phyloP scores from a whole-genome alignment of 305 asterid species.

The Fraxinus nigra region DNA sequence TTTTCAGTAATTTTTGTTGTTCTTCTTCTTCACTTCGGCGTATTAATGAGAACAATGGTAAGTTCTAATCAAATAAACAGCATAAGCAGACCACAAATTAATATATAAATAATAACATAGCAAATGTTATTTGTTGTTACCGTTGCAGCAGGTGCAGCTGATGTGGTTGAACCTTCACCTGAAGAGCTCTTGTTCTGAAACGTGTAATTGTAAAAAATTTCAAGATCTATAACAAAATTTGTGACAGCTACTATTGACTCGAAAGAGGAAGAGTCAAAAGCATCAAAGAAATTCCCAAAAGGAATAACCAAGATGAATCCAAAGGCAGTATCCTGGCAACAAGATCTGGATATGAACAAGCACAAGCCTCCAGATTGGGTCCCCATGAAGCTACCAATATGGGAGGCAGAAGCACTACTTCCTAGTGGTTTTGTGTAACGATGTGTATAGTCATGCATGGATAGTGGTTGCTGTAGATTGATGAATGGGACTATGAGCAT shows the following conservation, averaged over 20 bases:
- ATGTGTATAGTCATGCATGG: not conserved
- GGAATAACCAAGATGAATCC: not conserved
- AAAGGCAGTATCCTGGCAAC: not conserved
- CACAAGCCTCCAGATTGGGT: not conserved
- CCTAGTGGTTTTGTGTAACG: not conserved
- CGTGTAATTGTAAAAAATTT: slow-evolving; percentile 8
- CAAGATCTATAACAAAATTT: slow-evolving; percentile 10
- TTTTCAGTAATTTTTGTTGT: not conserved
- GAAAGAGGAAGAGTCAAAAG: not conserved
- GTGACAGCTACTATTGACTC: not conserved
- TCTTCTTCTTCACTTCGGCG: not conserved
- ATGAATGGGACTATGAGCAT: not conserved
- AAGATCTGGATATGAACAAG: not conserved
- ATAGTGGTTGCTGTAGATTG: not conserved
- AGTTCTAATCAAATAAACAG: not conserved
- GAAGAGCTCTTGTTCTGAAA: slow-evolving; percentile 48
- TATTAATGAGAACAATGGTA: not conserved
- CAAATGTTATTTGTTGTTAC: slow-evolving; percentile 25
- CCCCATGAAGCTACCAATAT: not conserved
- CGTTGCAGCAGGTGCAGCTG: slow-evolving; percentile 48
- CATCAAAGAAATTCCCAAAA: not conserved
- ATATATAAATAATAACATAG: not conserved
- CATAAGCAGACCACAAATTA: not conserved
- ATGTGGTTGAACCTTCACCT: slow-evolving; percentile 57
- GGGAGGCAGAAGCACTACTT: not conserved